Conservation (phyloP, 2,329 filamentous ascomycete genomes). For the Colletotrichum tanaceti region DNA sequence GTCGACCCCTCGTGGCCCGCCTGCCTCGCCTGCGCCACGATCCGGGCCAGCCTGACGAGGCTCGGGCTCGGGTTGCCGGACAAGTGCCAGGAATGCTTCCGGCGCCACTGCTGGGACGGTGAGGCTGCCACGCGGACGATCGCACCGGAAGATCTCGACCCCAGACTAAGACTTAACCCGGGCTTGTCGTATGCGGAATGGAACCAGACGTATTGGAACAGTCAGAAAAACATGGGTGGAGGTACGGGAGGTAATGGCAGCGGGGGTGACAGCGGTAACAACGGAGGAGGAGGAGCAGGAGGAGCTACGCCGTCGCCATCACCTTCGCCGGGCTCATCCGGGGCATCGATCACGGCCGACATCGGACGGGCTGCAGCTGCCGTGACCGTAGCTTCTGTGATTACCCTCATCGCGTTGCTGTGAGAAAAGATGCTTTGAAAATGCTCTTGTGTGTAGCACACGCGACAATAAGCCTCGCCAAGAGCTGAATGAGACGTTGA, state of each 20-base stretch:
- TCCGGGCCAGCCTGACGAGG: slow-evolving; percentile 73
- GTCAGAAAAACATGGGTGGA: slow-evolving; percentile 9
- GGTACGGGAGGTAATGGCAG: neutral
- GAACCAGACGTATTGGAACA: slow-evolving; percentile 41
- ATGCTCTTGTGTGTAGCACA: no score
- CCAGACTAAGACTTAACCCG: slow-evolving; percentile 42
- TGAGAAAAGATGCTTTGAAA: neutral
- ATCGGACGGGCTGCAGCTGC: slow-evolving; percentile 4
- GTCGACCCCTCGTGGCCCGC: slow-evolving; percentile 76
- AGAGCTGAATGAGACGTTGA: slow-evolving; percentile 15
- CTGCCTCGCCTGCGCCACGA: slow-evolving; percentile 84
- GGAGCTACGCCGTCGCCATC: slow-evolving; percentile 5
- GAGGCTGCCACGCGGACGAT: slow-evolving; percentile 32
- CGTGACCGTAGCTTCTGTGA: slow-evolving; percentile 22
- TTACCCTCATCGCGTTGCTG: slow-evolving; percentile 12
- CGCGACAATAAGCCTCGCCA: neutral
- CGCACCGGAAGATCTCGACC: slow-evolving; percentile 40
- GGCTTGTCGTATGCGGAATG: slow-evolving; percentile 43
- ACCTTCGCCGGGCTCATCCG: neutral
- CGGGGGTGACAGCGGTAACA: neutral
- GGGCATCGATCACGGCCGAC: slow-evolving; percentile 6
- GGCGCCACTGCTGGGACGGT: slow-evolving; percentile 46
- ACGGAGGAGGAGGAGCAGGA: neutral
- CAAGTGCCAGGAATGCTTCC: slow-evolving; percentile 45
- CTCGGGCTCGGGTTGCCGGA: slow-evolving; percentile 39